Evolutionary conservation across 345 rosid genomes (phyloP).

Genomic region (Ceriops decandra): DNA sequence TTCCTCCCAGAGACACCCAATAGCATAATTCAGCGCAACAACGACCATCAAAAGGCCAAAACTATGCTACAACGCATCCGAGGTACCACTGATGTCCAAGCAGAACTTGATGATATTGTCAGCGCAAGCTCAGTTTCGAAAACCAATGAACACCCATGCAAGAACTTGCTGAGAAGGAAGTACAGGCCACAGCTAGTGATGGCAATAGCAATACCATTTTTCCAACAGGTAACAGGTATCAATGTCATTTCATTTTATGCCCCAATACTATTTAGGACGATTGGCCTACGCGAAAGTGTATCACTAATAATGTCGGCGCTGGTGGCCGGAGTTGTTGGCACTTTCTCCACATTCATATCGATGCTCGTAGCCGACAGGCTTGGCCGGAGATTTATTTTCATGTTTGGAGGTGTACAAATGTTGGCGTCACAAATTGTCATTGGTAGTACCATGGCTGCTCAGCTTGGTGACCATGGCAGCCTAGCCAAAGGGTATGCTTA

Average conservation of each 20-base stretch:
- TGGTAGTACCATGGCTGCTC: conserved; percentile 43
- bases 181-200: conserved; percentile 72
- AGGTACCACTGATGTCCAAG: conserved; percentile 51
- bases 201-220: conserved; percentile 70
- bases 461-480: conserved; percentile 52
- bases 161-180: conserved; percentile 34
- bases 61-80: conserved; percentile 48
- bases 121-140: conserved; percentile 35
- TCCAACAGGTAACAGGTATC: conserved; percentile 75
- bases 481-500: conserved; percentile 39
- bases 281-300: conserved; percentile 62
- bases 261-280: conserved; percentile 61
- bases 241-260: conserved; percentile 71
- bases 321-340: conserved; percentile 48
- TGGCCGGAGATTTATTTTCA: conserved; percentile 48
- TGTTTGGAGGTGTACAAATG: conserved; percentile 59
- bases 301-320: conserved; percentile 51
- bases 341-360: conserved; percentile 41
- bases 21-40: conserved; percentile 53
- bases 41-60: conserved; percentile 38
- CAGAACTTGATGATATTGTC: conserved; percentile 61
- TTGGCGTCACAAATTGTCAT: conserved; percentile 47
- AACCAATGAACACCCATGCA: conserved; percentile 35
- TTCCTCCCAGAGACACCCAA: conserved; percentile 78
- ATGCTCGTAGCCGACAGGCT: conserved; percentile 58